These are phyloP conservation scores for Hyaloperonospora arabidopsidis DNA, from an alignment of 352 stramenopile genomes.

Conservation along the genomic window DNA sequence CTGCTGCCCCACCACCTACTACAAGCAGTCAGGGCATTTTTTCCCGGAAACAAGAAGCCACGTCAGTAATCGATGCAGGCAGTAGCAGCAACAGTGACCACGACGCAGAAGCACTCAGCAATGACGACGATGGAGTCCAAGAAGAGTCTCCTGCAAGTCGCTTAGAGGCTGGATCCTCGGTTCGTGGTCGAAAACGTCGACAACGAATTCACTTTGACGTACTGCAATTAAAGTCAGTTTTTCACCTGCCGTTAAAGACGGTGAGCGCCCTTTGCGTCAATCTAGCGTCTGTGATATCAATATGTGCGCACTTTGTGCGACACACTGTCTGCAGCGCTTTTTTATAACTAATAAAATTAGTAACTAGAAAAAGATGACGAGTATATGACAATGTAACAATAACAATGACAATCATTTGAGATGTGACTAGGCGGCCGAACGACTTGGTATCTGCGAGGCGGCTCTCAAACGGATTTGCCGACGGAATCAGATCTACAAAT, in stretches of 20 bases:
- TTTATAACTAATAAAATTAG: too few relatives aligned
- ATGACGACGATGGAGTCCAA: constrained; percentile 8
- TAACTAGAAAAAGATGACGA: too few relatives aligned
- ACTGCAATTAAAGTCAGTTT: constrained; percentile 48
- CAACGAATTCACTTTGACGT: constrained; percentile 50
- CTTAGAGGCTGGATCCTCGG: constrained; percentile 6
- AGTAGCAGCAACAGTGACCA: constrained; percentile 14
- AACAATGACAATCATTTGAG: constrained; percentile 13
- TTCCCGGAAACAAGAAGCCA: neutral
- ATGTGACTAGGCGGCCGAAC: constrained; percentile 41
- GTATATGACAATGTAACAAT: too few relatives aligned
- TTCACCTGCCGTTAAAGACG: constrained; percentile 65
- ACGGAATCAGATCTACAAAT: constrained; percentile 60
- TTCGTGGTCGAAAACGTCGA: constrained; percentile 8
- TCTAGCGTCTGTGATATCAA: neutral
- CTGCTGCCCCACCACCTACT: constrained; percentile 2
- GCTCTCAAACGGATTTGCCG: constrained; percentile 78
- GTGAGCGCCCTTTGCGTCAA: constrained; percentile 19
- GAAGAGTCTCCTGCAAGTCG: constrained; percentile 5
- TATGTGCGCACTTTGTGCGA: too few relatives aligned
- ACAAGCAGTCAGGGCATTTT: neutral
- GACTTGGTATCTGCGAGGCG: constrained; percentile 63
- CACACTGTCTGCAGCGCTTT: neutral
- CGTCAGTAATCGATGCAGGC: neutral
- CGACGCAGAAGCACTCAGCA: constrained; percentile 2